Evolutionary conservation across 2,329 filamentous ascomycete genomes (phyloP), one percentile per base, ranked within the genome.

Genomic region (Exophiala alcalophila): DNA sequence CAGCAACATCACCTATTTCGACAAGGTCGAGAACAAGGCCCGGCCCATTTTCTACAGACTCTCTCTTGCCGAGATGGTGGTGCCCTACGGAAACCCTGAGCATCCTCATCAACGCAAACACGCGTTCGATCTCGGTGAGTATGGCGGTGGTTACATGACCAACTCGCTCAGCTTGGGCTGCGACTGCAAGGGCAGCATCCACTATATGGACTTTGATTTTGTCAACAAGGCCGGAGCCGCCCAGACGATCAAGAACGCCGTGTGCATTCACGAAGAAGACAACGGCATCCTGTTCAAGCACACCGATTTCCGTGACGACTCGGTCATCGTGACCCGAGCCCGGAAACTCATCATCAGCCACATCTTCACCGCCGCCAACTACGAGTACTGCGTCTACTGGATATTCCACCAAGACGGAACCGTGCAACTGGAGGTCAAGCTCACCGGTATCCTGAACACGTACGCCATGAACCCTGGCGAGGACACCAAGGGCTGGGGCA

Each of bases 211-310:
- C 57, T 88, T 87, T 2, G 78, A 84, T 8, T 92, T 95, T 61
- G 54, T 57, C 14, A 57, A 53, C 50, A 30, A 80, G 10, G 78
- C 80, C 4, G 90, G 90, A 16, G 76, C 78, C n/a, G 72, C 85
- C 19, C 80, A 81, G 3, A 84, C 81, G 1, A 88, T 95, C 70
- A 91, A 94, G 72, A 95, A 95, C 60, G 90, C 90, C 25, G 84
- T 96, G 55, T 96, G 90, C 64, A 90, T 96, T 53, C 90, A 96
- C 66, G 90, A 96, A 64, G 90, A 96, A 68, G 90, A 96, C 53
- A 79, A 80, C 2, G 90, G 90, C 4, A 92, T 96, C 46, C 72
- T 95, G 1, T 95, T 94, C 78, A 96, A 96, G 69, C 87, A 94
- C 68, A 89, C 81, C 11, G 90, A 96, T 66, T 96, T 95, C 77